These are phyloP conservation scores for Elongisporangium anandrum DNA, from an alignment of 352 stramenopile species.

Conservation along the genomic window DNA sequence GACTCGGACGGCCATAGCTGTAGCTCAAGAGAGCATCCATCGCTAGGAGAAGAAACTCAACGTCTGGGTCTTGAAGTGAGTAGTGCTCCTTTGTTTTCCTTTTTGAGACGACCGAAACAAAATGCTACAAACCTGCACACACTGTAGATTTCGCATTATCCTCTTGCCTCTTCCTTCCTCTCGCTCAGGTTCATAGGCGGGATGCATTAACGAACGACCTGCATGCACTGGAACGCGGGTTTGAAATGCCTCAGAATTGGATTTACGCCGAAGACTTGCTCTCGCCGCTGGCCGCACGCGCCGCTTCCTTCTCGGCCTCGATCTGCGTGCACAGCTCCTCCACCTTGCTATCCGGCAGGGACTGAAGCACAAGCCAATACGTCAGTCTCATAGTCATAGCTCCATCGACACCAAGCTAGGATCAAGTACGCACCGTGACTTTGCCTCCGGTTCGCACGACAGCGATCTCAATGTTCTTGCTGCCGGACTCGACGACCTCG, in stretches of 20 bases:
- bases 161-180: not conserved
- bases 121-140: not conserved
- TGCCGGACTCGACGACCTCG: conserved; percentile 97
- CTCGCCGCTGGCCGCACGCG: conserved; percentile 59
- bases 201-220: not conserved
- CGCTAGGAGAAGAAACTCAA: not conserved
- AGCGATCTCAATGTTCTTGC: conserved; percentile 99
- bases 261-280: conserved; percentile 68
- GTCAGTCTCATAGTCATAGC: too few relatives aligned
- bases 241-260: not conserved
- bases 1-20: not conserved
- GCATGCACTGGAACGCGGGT: not conserved
- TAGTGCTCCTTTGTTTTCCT: not conserved
- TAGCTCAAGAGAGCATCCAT: not conserved
- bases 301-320: conserved; percentile 82
- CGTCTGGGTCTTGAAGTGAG: too few relatives aligned
- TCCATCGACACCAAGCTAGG: too few relatives aligned
- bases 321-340: conserved; percentile 77
- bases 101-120: not conserved
- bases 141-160: not conserved
- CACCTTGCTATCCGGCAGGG: conserved; percentile 72
- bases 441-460: conserved; percentile 83
- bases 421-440: conserved; percentile 47
- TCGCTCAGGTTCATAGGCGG: too few relatives aligned
- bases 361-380: conserved; percentile 20